Evolutionary conservation across 306 rosid genomes (phyloP), one percentile per base, ranked within the genome.

Genomic region (Boehmeria nivea): DNA sequence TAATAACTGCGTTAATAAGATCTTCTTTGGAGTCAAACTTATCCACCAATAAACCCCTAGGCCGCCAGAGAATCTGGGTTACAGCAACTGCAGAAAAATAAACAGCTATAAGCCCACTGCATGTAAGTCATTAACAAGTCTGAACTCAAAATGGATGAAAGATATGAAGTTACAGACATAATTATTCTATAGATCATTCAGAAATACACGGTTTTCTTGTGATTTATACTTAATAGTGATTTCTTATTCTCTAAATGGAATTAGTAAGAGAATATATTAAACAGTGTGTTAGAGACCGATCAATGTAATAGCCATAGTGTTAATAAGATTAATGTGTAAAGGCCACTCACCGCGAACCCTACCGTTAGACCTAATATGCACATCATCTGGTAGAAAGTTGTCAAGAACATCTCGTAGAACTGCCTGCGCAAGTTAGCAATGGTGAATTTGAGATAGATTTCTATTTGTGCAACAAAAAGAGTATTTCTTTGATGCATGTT

Each of bases 11-110:
- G 72, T 82, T 76, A 57, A 90, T 90, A 76, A 90, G 95, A 78
- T 90, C 98, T 72, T 84, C 95, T 83, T 87, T 90, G 68, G 98
- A 90, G 66, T 87, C 91, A 75, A 84, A 90, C 61, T 80, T 78
- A 78, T 90, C 98, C 62, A 90, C 91, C 87, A 90, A 69, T 74
- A 90, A 65, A 50, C 98, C 98, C 72, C 91, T 80, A 17, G 95
- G 98, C 72, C 89, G 86, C 98, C 94, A 84, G 43, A 82, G 74
- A 68, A 87, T 81, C 78, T 86, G 94, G 11, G 95, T 90, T 47
- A 87, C 98, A 57, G 95, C 98, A 72, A 90, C 98, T 90, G 83
- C 42, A 46, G 47, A 24, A 73, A 64, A 67, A 78, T 44, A 25
- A 7, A 24, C n/a, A n/a, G n/a, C n/a, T n/a, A n/a, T n/a, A n/a